phyloP scores from a whole-genome alignment of 495 filamentous ascomycete species.

The Penicillium pancosmium region DNA sequence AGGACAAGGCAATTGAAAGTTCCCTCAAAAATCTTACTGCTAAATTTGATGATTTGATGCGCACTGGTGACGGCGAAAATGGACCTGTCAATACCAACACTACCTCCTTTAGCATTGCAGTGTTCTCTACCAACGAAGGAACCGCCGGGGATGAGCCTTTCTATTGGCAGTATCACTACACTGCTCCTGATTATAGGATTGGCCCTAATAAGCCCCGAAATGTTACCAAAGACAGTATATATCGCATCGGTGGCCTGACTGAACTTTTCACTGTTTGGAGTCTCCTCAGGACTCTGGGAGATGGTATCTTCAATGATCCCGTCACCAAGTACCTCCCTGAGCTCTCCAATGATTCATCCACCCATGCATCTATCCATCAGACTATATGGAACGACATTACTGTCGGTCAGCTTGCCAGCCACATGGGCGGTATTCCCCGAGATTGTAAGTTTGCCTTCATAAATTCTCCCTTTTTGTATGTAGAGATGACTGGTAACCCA shows the following conservation, averaged over 20 bases:
- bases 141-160: slow-evolving; percentile 31
- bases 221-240: slow-evolving; percentile 43
- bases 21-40: slow-evolving; percentile 16
- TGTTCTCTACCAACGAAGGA: slow-evolving; percentile 49
- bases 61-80: slow-evolving; percentile 11
- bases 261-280: slow-evolving; percentile 49
- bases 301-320: slow-evolving; percentile 43
- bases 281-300: slow-evolving; percentile 48
- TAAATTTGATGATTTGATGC: slow-evolving; percentile 15
- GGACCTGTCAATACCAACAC: slow-evolving; percentile 25
- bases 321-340: slow-evolving; percentile 57
- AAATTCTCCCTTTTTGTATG: not conserved
- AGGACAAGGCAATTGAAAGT: slow-evolving; percentile 16
- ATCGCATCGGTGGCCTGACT: slow-evolving; percentile 48
- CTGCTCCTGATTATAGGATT: slow-evolving; percentile 37
- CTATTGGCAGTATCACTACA: slow-evolving; percentile 50
- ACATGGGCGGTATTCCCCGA: slow-evolving; percentile 41
- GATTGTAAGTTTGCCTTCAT: slow-evolving; percentile 33
- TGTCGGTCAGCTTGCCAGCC: slow-evolving; percentile 46
- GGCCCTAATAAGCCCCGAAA: slow-evolving; percentile 30
- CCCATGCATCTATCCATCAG: slow-evolving; percentile 17
- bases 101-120: slow-evolving; percentile 50
- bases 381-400: slow-evolving; percentile 45
- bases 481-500: too few species aligned
- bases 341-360: slow-evolving; percentile 28